Evolutionary conservation across 2,329 filamentous ascomycete genomes (phyloP).

Genomic region (Mycogone perniciosa): DNA sequence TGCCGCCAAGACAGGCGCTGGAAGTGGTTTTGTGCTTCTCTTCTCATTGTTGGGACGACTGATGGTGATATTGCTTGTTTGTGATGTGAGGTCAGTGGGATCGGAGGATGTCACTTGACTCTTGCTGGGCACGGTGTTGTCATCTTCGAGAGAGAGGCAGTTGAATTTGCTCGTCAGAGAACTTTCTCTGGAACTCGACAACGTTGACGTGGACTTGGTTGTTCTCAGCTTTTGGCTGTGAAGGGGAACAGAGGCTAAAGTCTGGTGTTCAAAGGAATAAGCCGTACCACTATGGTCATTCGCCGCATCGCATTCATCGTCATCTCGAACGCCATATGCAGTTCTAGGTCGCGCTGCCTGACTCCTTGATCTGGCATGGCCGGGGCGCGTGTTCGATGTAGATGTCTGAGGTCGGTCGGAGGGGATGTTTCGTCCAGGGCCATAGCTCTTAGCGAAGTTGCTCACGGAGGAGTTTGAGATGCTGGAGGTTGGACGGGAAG

Average conservation of each 20-base stretch:
- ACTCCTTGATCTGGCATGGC: constrained; percentile 39
- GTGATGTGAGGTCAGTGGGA: constrained; percentile 10
- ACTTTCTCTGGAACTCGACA: constrained; percentile 35
- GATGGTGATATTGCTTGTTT: constrained; percentile 22
- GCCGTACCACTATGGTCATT: constrained; percentile 31
- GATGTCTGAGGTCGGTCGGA: constrained; percentile 47
- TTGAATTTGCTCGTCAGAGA: constrained; percentile 35
- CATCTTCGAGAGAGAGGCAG: constrained; percentile 34
- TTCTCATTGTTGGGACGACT: constrained; percentile 22
- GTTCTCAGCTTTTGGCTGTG: constrained; percentile 22
- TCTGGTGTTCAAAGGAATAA: constrained; percentile 10
- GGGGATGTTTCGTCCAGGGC: constrained; percentile 43
- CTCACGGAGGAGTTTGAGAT: constrained; percentile 27
- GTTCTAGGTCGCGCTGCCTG: constrained; percentile 32
- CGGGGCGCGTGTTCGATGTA: constrained; percentile 40
- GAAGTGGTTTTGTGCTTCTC: constrained; percentile 12
- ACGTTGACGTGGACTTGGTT: constrained; percentile 22
- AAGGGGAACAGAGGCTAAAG: constrained; percentile 14
- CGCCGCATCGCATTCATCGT: constrained; percentile 32
- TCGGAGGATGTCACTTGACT: constrained; percentile 43
- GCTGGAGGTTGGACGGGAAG: constrained; percentile 34
- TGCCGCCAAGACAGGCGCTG: constrained; percentile 13
- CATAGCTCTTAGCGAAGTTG: constrained; percentile 52
- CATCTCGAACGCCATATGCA: constrained; percentile 35
- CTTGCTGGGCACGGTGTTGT: constrained; percentile 20